These are phyloP conservation scores for Vachellia collinsii DNA, from an alignment of 306 rosid species.

Conservation along the genomic window DNA sequence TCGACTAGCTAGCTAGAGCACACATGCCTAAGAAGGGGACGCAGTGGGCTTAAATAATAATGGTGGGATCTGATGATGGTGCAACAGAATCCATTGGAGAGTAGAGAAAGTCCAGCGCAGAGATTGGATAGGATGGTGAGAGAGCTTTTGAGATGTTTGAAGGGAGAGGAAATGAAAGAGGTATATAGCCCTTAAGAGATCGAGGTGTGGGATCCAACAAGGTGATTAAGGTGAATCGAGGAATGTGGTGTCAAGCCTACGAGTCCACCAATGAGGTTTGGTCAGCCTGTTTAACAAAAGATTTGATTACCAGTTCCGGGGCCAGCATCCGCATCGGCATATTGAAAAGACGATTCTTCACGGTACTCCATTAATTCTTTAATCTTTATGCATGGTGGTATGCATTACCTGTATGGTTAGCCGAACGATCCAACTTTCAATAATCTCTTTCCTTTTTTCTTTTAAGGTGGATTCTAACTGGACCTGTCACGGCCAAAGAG, in stretches of 20 bases:
- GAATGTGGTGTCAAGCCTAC: too few species aligned
- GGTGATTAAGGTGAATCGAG: too few species aligned
- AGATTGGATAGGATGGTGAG: slow-evolving; percentile 44
- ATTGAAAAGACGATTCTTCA: background rate
- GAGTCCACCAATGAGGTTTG: too few species aligned
- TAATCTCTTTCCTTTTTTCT: background rate
- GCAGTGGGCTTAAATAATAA: slow-evolving; percentile 26
- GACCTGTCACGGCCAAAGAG: background rate
- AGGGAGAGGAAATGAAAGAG: slow-evolving; percentile 25
- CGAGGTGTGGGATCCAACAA: slow-evolving; percentile 11
- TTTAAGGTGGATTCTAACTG: slow-evolving; percentile 32
- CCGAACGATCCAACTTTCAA: background rate
- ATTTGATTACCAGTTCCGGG: background rate
- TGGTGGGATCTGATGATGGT: slow-evolving; percentile 42
- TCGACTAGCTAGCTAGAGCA: background rate
- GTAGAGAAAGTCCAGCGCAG: slow-evolving; percentile 21
- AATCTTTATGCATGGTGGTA: background rate
- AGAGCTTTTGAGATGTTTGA: slow-evolving; percentile 40
- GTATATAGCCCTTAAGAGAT: slow-evolving; percentile 31
- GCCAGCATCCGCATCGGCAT: background rate
- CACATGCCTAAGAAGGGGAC: slow-evolving; percentile 12
- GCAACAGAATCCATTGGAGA: slow-evolving; percentile 35
- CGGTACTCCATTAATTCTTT: background rate
- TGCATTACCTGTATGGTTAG: background rate
- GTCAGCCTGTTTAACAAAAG: background rate